Conservation (phyloP, 1,284 basidiomycete species). For the Ustilago shanxiensis region DNA sequence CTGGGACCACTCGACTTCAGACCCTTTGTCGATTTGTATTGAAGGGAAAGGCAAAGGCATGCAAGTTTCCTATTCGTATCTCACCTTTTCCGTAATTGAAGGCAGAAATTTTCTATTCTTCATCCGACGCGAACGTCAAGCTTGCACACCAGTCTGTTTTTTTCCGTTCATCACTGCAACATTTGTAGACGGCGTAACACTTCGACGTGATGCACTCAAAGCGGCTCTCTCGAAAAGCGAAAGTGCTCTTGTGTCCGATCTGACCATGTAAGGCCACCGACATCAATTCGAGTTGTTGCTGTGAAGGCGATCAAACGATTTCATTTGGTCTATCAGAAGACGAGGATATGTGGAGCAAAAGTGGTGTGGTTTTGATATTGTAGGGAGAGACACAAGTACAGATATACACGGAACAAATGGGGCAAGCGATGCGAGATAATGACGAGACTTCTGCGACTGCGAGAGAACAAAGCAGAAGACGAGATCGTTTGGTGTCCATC, state of each 20-base stretch:
- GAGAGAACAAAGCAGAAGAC: not conserved
- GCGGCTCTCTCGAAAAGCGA: no score
- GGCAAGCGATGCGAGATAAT: not conserved
- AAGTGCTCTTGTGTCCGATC: no score
- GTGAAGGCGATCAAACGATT: no score
- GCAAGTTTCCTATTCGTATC: conserved; percentile 3
- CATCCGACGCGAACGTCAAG: not conserved
- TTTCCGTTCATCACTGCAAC: not conserved
- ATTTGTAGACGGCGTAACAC: not conserved
- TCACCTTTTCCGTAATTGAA: not conserved
- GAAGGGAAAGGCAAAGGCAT: not conserved
- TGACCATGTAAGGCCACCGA: no score
- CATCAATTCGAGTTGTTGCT: no score
- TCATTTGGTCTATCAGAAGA: no score
- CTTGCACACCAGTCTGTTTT: not conserved
- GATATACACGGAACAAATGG: conserved; percentile 28
- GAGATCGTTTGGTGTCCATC: not conserved
- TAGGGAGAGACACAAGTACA: conserved; percentile 30
- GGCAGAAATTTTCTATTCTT: conserved; percentile 5
- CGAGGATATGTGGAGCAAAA: conserved; percentile 5
- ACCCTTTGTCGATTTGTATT: conserved; percentile 19
- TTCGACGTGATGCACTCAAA: no score
- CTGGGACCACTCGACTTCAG: not conserved
- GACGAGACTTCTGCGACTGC: not conserved
- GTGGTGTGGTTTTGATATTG: conserved; percentile 31